Conservation (phyloP, 2,329 filamentous ascomycete genomes). For the Fusarium sp. region DNA sequence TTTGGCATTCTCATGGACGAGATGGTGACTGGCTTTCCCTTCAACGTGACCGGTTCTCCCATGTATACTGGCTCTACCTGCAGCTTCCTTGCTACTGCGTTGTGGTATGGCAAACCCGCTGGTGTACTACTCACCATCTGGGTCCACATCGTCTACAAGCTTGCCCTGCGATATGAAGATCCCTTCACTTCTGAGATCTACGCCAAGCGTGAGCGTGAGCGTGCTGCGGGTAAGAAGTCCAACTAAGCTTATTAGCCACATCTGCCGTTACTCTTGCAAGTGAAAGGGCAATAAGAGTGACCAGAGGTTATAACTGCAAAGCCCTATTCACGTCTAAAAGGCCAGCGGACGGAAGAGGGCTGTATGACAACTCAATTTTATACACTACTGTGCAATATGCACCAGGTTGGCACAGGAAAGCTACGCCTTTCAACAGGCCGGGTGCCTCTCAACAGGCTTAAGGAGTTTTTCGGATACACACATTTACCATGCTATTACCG, state of each 20-base stretch:
- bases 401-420: constrained; percentile 39
- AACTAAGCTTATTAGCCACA: constrained; percentile 52
- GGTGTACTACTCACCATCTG: constrained; percentile 80
- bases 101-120: constrained; percentile 88
- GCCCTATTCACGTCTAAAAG: background rate
- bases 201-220: constrained; percentile 79
- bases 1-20: constrained; percentile 98
- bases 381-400: constrained; percentile 31
- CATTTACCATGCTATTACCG: constrained; percentile 34
- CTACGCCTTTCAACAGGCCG: constrained; percentile 49
- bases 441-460: constrained; percentile 48
- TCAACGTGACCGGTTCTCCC: constrained; percentile 88
- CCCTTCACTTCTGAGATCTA: constrained; percentile 96
- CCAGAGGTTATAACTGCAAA: background rate
- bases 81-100: constrained; percentile 88
- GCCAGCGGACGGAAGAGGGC: background rate
- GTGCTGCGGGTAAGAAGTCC: constrained; percentile 66
- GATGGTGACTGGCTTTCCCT: constrained; percentile 94
- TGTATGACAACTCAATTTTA: constrained; percentile 10
- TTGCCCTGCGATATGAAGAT: constrained; percentile 89
- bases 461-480: constrained; percentile 40
- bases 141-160: constrained; percentile 81
- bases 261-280: constrained; percentile 13
- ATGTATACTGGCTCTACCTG: constrained; percentile 98
- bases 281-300: constrained; percentile 21